Evolutionary conservation across 163 green algal species (phyloP), one percentile per base, ranked within the genome.

Genomic region (Chlorella variabilis): DNA sequence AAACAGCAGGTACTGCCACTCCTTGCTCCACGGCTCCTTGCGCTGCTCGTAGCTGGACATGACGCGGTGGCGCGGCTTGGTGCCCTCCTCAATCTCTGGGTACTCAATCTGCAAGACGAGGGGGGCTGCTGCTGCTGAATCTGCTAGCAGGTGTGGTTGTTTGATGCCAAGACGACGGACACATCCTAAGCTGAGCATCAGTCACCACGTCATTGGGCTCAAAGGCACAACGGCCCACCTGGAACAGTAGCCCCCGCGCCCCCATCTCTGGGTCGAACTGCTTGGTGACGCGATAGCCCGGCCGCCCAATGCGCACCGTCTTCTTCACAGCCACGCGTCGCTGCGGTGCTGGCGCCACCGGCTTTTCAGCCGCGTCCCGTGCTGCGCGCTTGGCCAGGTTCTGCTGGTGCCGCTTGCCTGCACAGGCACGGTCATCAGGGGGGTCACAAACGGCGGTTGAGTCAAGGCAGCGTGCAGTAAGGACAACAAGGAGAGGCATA

Each of bases 231-330:
- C 45, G 33, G 33, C 3, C 13, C 65, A 96, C 95, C 93, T 98
- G 95, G 86, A 99, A 99, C 9, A 99, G 87, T 71, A 99, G 88
- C 1, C 94, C 96, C 1, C 96, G 86, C 77, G 97, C 90, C 4
- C 87, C 79, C 0, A 87, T 89, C 23, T 97, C 89, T 0, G 75
- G n/a, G 78, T 99, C 94, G 86, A 93, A 98, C 89, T 99, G 95
- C 86, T 99, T 99, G 5, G 97, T 99, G 11, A 99, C 97, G 2
- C 95, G 89, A 87, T 99, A 99, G 1, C 97, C 97, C 0, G 97
- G 97, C 63, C 97, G 88, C 41, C 97, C 97, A 73, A 99, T 99
- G 85, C 98, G 98, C 31, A 98, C 94, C 75, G 90, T 93, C 74
- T 98, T 96, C n/a, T 89, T 90, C 34, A 95, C 79, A 0, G 88